These are phyloP conservation scores for Beauveria medogensis DNA, from an alignment of 2,329 filamentous ascomycete genomes.

Conservation along the genomic window DNA sequence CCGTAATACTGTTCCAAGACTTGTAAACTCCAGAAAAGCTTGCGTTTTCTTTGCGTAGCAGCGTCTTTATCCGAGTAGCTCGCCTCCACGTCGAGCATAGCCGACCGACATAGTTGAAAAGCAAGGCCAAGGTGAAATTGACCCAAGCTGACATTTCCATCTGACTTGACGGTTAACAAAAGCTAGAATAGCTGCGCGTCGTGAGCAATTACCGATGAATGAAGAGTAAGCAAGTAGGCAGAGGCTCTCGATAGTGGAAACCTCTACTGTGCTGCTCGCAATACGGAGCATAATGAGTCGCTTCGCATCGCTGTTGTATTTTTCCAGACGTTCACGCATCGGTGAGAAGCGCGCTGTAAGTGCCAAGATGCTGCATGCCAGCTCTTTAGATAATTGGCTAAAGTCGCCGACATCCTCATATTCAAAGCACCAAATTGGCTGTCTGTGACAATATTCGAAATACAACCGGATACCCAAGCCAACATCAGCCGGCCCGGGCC, in stretches of 20 bases:
- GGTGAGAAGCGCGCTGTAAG: slow-evolving; percentile 32
- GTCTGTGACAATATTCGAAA: slow-evolving; percentile 35
- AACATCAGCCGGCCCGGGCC: slow-evolving; percentile 25
- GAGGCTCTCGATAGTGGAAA: slow-evolving; percentile 41
- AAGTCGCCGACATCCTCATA: slow-evolving; percentile 31
- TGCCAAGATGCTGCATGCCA: slow-evolving; percentile 33
- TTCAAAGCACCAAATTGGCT: slow-evolving; percentile 38
- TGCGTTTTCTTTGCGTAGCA: slow-evolving; percentile 35
- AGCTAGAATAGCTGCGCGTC: neutral
- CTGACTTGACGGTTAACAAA: slow-evolving; percentile 21
- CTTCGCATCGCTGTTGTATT: slow-evolving; percentile 32
- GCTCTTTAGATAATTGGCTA: slow-evolving; percentile 29
- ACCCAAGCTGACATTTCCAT: slow-evolving; percentile 39
- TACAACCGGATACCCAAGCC: slow-evolving; percentile 29
- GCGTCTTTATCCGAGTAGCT: slow-evolving; percentile 29
- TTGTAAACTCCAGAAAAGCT: slow-evolving; percentile 44
- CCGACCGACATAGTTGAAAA: slow-evolving; percentile 41
- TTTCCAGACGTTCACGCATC: slow-evolving; percentile 23
- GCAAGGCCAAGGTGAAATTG: slow-evolving; percentile 43
- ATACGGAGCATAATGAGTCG: slow-evolving; percentile 40
- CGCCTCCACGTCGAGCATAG: slow-evolving; percentile 37
- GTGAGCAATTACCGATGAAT: slow-evolving; percentile 33
- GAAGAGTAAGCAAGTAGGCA: slow-evolving; percentile 42
- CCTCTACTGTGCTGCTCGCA: slow-evolving; percentile 40
- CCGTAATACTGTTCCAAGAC: slow-evolving; percentile 42